Evolutionary conservation across 148 eudicot species (phyloP), one percentile per base, ranked within the genome.

Genomic region (Chenopodium album): DNA sequence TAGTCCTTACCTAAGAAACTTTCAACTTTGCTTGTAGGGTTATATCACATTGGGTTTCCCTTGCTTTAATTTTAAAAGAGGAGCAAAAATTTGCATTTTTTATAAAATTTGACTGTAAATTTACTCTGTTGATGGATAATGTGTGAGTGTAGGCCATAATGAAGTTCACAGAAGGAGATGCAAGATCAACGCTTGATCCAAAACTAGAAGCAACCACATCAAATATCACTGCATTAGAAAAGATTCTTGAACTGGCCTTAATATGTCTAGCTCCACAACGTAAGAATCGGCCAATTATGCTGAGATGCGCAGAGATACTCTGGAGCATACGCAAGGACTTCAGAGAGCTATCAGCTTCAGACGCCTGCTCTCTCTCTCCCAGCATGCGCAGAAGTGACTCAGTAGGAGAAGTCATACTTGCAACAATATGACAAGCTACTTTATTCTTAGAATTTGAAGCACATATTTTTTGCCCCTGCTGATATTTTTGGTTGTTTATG

Each of bases 271-370:
- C 90, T 75, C 89, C 97, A 31, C 85, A 87, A 52, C 85, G 92
- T 73, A 78, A 87, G 22, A 82, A 77, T 65, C 89, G 99, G 29
- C 99, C 99, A 28, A 80, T 88, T 46, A 95, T 95, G 98, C 87
- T 87, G 79, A 85, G 82, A 75, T 95, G 99, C 48, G 98, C 91
- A 11, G 93, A 93, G 89, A 84, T 88, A 62, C 91, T 95, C 19
- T 92, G 98, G 99, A 84, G 87, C 80, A 90, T 95, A 56, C 89
- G 99, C 22, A 95, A 91, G 85, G 92, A 92, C 71, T 91, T 90
- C 82, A 85, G 44, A 69, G 94, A 89, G 79, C 67, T 88, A 44
- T 81, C 72, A 17, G 84, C 79, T 73, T 81, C 88, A 2, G 85
- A 86, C 41, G 56, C 67, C 1, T 16, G 71, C 73, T 76, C 85